phyloP scores from a whole-genome alignment of 345 rosid genomes.

The Brassica nigra region DNA sequence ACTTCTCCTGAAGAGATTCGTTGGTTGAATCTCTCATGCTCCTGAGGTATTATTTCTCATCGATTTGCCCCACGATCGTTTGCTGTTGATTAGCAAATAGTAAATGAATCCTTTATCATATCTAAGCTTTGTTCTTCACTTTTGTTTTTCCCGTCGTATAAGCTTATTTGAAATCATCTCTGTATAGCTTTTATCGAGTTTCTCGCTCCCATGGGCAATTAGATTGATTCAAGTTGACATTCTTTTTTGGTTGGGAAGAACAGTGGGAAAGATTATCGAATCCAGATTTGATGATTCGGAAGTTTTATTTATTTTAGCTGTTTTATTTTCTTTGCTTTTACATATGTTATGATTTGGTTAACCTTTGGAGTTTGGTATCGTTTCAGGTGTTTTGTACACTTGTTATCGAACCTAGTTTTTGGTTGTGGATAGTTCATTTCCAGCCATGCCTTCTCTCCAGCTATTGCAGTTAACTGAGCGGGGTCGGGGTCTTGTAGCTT shows the following conservation, averaged over 20 bases:
- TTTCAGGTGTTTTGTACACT: conserved; percentile 42
- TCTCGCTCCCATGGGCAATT: not conserved
- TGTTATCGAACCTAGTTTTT: conserved; percentile 26
- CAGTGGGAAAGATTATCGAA: no score
- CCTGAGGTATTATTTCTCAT: conserved; percentile 17
- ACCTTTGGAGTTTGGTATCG: no score
- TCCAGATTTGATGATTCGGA: not conserved
- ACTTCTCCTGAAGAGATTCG: not conserved
- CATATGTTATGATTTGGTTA: not conserved
- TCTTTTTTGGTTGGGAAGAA: no score
- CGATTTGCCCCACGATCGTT: conserved; percentile 7
- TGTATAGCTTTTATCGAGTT: not conserved
- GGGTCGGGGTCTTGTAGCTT: conserved; percentile 74
- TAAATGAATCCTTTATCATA: not conserved
- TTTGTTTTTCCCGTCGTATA: not conserved
- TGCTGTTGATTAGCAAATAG: not conserved
- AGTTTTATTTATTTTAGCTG: no score
- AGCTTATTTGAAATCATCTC: not conserved
- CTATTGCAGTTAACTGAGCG: conserved; percentile 81
- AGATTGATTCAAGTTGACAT: not conserved
- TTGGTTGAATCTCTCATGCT: conserved; percentile 33
- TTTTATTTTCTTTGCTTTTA: not conserved
- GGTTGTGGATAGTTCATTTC: conserved; percentile 26
- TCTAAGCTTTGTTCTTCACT: not conserved
- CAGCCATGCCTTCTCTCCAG: conserved; percentile 87